Evolutionary conservation across 176 grass and related monocot species (phyloP), one percentile per base, ranked within the genome.

Genomic region (Tillandsia fasciculata): DNA sequence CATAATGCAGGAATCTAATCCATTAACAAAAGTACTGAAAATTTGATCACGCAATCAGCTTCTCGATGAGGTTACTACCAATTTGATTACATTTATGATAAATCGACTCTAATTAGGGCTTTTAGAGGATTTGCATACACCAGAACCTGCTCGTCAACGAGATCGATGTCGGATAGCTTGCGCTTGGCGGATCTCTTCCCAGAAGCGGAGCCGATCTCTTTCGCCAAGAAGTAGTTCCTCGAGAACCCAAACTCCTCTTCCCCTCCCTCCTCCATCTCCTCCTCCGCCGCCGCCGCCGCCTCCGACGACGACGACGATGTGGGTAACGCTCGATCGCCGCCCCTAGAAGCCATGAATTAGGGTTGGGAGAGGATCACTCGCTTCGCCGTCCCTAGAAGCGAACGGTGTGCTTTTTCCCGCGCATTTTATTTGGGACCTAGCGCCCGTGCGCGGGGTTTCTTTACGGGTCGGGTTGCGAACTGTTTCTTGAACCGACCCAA

Each of bases 201-300:
- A 0, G 89, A 92, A 47, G 83, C 75, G 53, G 86, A 76, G 12
- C 72, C 83, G 26, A 73, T 80, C 85, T 97, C 94, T 84, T 90
- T 97, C 64, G 94, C 89, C 15, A 97, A 80, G 72, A 97, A 97
- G 63, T 97, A 97, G 65, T 84, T 97, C 73, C 94, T 90, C 11
- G 94, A 97, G 63, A 90, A 89, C 10, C 69, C 82, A 2, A 77
- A 65, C 67, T 92, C 89, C 66, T 86, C 91, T 1, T 87, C 76
- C 14, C 14, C 12, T 3, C 89, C 88, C 1, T 84, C 91, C 49
- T 86, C 77, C 0, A 68, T 67, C 49, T 88, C 77, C 0, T 72
- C 70, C 2, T 72, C 71, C 26, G 85, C 76, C 50, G 66, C 73
- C 2, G 67, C 78, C n/a, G 15, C 70, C 9, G 70, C 76, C 12